Conservation (phyloP, 192 early-diverging fungal species). For the Geranomyces variabilis region DNA sequence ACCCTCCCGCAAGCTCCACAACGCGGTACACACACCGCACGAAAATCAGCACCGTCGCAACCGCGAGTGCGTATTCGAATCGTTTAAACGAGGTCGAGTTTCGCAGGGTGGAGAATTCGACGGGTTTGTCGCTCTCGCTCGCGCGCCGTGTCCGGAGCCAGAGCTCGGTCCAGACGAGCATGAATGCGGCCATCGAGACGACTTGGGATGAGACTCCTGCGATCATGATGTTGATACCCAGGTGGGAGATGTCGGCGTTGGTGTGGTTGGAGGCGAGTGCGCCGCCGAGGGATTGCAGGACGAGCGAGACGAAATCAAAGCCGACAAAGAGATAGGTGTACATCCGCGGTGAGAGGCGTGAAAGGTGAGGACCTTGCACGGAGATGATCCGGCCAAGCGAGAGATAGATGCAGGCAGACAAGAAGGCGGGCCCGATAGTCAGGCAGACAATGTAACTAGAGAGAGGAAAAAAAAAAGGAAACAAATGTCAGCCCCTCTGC, state of each 20-base stretch:
- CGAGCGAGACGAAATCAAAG: slow-evolving; percentile 5
- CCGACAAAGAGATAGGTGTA: slow-evolving; percentile 4
- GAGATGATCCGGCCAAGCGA: slow-evolving; percentile 10
- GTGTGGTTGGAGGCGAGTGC: not conserved
- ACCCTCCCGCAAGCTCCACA: slow-evolving; percentile 10
- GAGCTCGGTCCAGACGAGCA: slow-evolving; percentile 7
- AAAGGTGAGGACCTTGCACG: not conserved
- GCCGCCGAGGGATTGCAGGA: slow-evolving; percentile 15
- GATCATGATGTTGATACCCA: slow-evolving; percentile 19
- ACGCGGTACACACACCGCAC: slow-evolving; percentile 9
- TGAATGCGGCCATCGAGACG: slow-evolving; percentile 7
- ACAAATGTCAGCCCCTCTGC: too few relatives aligned
- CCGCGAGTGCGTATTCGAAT: slow-evolving; percentile 1
- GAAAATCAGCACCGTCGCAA: slow-evolving; percentile 10
- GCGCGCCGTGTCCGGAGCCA: not conserved
- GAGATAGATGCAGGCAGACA: slow-evolving; percentile 12
- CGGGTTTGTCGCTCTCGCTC: not conserved
- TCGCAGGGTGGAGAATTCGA: not conserved
- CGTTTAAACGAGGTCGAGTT: not conserved
- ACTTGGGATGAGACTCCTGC: slow-evolving; percentile 14
- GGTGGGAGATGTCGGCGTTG: not conserved
- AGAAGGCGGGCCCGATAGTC: slow-evolving; percentile 8
- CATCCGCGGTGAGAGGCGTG: slow-evolving; percentile 4
- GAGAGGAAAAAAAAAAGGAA: not conserved
- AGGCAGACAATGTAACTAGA: not conserved